phyloP scores from a whole-genome alignment of 2,329 filamentous ascomycete genomes.

The Penicillium glabrum region DNA sequence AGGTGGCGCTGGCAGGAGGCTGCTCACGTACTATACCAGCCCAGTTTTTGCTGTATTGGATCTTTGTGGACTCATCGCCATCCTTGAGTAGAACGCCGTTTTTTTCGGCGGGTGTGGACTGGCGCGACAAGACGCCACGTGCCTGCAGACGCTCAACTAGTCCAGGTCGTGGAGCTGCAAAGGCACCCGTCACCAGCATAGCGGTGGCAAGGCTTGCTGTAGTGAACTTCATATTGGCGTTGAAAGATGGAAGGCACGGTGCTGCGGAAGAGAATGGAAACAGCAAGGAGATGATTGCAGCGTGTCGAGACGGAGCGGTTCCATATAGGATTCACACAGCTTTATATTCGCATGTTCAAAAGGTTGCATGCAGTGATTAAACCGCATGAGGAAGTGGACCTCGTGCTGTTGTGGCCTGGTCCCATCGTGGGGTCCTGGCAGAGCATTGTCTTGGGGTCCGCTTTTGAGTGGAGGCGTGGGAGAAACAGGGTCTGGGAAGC shows the following conservation, averaged over 20 bases:
- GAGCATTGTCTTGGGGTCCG: constrained; percentile 1
- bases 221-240: constrained; percentile 32
- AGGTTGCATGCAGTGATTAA: constrained; percentile 17
- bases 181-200: constrained; percentile 23
- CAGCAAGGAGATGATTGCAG: not conserved
- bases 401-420: constrained; percentile 4
- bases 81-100: constrained; percentile 14
- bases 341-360: constrained; percentile 12
- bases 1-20: constrained; percentile 45
- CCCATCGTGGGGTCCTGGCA: not conserved
- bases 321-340: not conserved
- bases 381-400: constrained; percentile 22
- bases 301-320: not conserved
- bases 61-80: constrained; percentile 31
- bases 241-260: not conserved
- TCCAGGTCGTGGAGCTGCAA: constrained; percentile 30
- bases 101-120: constrained; percentile 25
- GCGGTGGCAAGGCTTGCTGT: constrained; percentile 20
- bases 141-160: constrained; percentile 30
- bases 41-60: constrained; percentile 59
- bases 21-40: constrained; percentile 56
- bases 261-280: not conserved
- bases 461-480: not conserved
- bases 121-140: constrained; percentile 25
- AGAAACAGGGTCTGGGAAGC: not conserved